Evolutionary conservation across 2,329 filamentous ascomycete genomes (phyloP), one percentile per base, ranked within the genome.

Genomic region (Laburnicola sp.): DNA sequence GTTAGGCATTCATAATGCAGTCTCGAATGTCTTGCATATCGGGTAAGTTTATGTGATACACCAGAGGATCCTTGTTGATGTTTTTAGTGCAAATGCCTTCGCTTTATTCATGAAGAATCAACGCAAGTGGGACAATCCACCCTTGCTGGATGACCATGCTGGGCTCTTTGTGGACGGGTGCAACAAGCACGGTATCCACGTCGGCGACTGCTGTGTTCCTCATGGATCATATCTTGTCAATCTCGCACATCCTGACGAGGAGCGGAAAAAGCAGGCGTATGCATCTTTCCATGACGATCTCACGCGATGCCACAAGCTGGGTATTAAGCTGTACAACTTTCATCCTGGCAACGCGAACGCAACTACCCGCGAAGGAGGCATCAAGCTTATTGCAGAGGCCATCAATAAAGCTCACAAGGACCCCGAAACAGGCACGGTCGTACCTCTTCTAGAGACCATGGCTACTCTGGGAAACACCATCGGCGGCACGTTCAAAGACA

Each of bases 141-240:
- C 89, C 0, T 80, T 99, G 3, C 80, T 87, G 25, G 74, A 84
- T 34, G 85, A 88, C 25, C 83, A 87, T 46, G 80, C 82, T 43
- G 79, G 84, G 36, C 80, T 84, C 34, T 99, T 97, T 75, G 82
- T 82, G 49, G 79, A 80, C 37, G 76, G 84, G 28, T 89, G 90
- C 67, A 78, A 82, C 44, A 76, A 86, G 43, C 85, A 93, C 69
- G 76, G 77, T 43, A 96, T 93, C 72, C 85, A 89, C 64, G 82
- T 85, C 5, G 79, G 79, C 50, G 82, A 84, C 90, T 74, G 83
- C 91, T 65, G 84, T 95, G 4, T 99, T 1, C 94, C 94, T 0
- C 94, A 99, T 70, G 94, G 94, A 30, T 96, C 90, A 1, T 99
- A 99, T 71, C 86, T 99, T 6, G 91, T 99, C 66, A 99, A 99